Evolutionary conservation across 768 basidiomycete genomes (phyloP).

Genomic region (Mycena capillaripes): DNA sequence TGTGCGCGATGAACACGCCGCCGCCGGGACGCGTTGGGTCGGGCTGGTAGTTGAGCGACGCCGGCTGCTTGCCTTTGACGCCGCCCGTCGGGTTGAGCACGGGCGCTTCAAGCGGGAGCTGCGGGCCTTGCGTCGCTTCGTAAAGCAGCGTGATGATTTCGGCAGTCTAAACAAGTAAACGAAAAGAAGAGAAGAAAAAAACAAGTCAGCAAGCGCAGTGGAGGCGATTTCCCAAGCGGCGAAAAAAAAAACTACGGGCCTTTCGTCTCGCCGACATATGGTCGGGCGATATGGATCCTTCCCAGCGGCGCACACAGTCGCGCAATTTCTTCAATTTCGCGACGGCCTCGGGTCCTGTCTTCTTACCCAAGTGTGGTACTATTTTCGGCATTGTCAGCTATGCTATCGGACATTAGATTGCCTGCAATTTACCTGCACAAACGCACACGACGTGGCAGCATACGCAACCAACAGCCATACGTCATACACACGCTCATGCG

Average conservation of each 20-base stretch:
- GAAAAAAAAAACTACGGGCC: slow-evolving; percentile 57
- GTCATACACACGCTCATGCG: slow-evolving; percentile 85
- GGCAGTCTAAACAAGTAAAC: slow-evolving; percentile 76
- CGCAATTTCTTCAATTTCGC: slow-evolving; percentile 83
- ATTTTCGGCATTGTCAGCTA: slow-evolving; percentile 11
- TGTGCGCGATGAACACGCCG: slow-evolving; percentile 83
- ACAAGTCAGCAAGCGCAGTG: slow-evolving; percentile 24
- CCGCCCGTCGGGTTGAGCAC: slow-evolving; percentile 86
- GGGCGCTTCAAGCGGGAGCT: slow-evolving; percentile 66
- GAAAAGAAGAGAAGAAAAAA: background rate
- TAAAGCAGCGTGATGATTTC: slow-evolving; percentile 94
- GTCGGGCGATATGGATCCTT: slow-evolving; percentile 87
- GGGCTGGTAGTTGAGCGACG: slow-evolving; percentile 78
- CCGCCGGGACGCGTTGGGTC: slow-evolving; percentile 89
- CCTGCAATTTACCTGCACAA: slow-evolving; percentile 82
- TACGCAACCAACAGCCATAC: slow-evolving; percentile 91
- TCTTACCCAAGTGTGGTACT: slow-evolving; percentile 97
- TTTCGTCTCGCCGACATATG: slow-evolving; percentile 96
- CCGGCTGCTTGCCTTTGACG: slow-evolving; percentile 67
- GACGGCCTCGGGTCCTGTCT: slow-evolving; percentile 83
- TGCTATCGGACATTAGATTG: slow-evolving; percentile 15
- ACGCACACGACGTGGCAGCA: slow-evolving; percentile 88
- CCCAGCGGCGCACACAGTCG: slow-evolving; percentile 91
- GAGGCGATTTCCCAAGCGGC: slow-evolving; percentile 5
- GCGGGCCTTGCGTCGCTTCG: slow-evolving; percentile 90